These are phyloP conservation scores for Dactylonectria estremocensis DNA, from an alignment of 2,329 filamentous ascomycete genomes.

Conservation along the genomic window DNA sequence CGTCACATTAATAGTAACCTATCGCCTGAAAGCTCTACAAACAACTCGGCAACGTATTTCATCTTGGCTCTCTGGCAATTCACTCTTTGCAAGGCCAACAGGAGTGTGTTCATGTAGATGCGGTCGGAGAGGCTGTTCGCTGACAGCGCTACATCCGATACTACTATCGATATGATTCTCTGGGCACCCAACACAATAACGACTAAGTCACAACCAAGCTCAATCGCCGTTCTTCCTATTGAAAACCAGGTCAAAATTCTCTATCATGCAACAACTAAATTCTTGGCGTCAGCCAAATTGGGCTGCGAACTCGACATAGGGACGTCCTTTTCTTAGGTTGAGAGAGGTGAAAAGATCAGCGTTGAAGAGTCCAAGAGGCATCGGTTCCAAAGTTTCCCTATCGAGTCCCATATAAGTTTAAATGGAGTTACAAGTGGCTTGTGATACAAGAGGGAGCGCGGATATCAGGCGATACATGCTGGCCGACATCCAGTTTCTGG, in stretches of 20 bases:
- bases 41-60: slow-evolving; percentile 20
- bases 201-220: slow-evolving; percentile 8
- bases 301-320: slow-evolving; percentile 33
- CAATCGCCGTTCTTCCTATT: slow-evolving; percentile 34
- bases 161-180: slow-evolving; percentile 40
- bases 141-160: slow-evolving; percentile 10
- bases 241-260: slow-evolving; percentile 41
- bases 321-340: slow-evolving; percentile 27
- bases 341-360: slow-evolving; percentile 31
- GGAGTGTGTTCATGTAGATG: slow-evolving; percentile 25
- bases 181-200: slow-evolving; percentile 27
- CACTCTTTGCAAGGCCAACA: slow-evolving; percentile 27
- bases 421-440: slow-evolving; percentile 34
- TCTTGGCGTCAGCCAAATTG: slow-evolving; percentile 28
- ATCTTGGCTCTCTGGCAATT: slow-evolving; percentile 37
- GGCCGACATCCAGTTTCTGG: not conserved
- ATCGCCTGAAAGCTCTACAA: not conserved
- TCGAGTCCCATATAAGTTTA: slow-evolving; percentile 34
- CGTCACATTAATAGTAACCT: slow-evolving; percentile 19
- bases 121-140: slow-evolving; percentile 30
- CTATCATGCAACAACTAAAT: slow-evolving; percentile 21
- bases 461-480: slow-evolving; percentile 1
- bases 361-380: slow-evolving; percentile 34
- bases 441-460: slow-evolving; percentile 30
- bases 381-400: slow-evolving; percentile 27